Evolutionary conservation across 139 green algal species (phyloP).

Genomic region (Pycnococcus provasolii): DNA sequence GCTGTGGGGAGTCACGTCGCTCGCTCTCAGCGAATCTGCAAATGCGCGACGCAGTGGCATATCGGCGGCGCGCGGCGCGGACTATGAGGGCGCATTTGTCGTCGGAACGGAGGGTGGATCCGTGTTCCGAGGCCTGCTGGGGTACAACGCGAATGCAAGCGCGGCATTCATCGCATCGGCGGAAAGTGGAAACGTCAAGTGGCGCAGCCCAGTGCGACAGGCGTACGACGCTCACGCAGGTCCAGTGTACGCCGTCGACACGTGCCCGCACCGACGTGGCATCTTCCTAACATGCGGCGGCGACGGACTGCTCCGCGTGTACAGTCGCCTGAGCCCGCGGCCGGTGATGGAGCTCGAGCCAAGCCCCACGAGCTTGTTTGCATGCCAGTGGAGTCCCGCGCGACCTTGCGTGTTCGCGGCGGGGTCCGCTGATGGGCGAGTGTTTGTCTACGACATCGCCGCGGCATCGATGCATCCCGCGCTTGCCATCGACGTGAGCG

Average conservation of each 20-base stretch:
- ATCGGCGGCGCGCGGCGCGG: background rate
- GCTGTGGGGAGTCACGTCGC: no score
- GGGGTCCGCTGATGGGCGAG: conserved; percentile 17
- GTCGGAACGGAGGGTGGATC: conserved; percentile 48
- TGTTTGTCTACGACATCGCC: conserved; percentile 54
- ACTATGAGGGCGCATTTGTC: conserved; percentile 20
- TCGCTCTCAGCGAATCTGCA: background rate
- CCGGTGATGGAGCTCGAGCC: conserved; percentile 42
- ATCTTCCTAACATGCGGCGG: conserved; percentile 28
- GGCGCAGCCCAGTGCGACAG: conserved; percentile 37
- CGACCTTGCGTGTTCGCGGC: conserved; percentile 49
- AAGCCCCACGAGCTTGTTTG: conserved; percentile 30
- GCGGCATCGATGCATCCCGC: background rate
- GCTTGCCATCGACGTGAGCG: background rate
- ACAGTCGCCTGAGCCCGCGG: conserved; percentile 33
- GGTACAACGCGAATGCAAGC: conserved; percentile 31
- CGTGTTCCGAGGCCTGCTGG: conserved; percentile 37
- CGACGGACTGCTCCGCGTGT: conserved; percentile 44
- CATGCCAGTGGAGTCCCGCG: conserved; percentile 42
- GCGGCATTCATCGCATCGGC: conserved; percentile 16
- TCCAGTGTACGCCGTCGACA: conserved; percentile 37
- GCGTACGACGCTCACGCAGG: conserved; percentile 36
- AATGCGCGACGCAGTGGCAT: conserved; percentile 1
- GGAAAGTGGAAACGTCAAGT: conserved; percentile 15
- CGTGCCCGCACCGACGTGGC: conserved; percentile 36